Percentiles rank a stretch among this genome's conserved stretches.
These are phyloP conservation scores for Rhodotorula toruloides DNA, from an alignment of 768 basidiomycete genomes.

Conservation along the genomic window DNA sequence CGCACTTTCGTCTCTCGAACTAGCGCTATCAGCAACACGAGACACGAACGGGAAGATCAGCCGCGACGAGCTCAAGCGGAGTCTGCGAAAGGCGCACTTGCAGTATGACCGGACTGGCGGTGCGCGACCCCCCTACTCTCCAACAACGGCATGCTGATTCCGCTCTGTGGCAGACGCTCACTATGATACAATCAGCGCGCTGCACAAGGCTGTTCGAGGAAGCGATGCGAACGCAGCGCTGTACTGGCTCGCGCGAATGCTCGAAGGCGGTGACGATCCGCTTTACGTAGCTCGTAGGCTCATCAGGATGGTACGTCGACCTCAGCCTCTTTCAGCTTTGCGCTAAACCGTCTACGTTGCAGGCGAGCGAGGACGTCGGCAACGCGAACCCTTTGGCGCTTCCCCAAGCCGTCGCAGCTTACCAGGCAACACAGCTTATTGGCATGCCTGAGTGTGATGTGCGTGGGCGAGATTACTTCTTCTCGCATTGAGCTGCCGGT, in stretches of 20 bases:
- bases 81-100: slow-evolving; percentile 57
- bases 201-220: slow-evolving; percentile 78
- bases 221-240: slow-evolving; percentile 70
- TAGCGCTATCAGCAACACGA: slow-evolving; percentile 53
- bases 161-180: slow-evolving; percentile 19
- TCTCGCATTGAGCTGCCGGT: too few relatives aligned
- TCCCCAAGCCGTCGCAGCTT: slow-evolving; percentile 54
- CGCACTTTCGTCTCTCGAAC: slow-evolving; percentile 69
- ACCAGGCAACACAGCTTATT: slow-evolving; percentile 48
- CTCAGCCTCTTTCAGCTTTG: slow-evolving; percentile 60
- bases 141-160: not conserved
- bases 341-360: slow-evolving; percentile 52
- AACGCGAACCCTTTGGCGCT: slow-evolving; percentile 71
- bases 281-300: slow-evolving; percentile 69
- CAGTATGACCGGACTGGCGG: slow-evolving; percentile 62
- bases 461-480: not conserved
- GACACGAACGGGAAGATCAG: not conserved
- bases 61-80: slow-evolving; percentile 56
- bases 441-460: slow-evolving; percentile 69
- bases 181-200: slow-evolving; percentile 49
- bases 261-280: slow-evolving; percentile 55
- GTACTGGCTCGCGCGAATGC: slow-evolving; percentile 72
- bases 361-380: slow-evolving; percentile 78
- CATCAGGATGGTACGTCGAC: slow-evolving; percentile 55
- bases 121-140: not conserved